Percentiles rank a stretch among this genome's conserved stretches.
Evolutionary conservation across 1,284 basidiomycete species (phyloP).

Genomic region (Xerocomus amazonicus): DNA sequence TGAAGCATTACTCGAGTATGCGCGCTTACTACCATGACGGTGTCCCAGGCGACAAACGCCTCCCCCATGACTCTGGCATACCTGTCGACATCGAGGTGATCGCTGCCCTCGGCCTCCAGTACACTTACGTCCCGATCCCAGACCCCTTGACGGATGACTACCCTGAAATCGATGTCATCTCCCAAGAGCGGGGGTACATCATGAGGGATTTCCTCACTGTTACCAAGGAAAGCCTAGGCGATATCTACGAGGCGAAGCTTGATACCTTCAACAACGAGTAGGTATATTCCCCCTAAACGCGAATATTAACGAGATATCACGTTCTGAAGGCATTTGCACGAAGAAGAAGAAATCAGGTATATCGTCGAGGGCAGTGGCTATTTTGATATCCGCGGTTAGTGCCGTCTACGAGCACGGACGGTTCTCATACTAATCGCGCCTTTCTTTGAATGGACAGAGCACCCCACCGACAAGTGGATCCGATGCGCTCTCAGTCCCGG

Average conservation of each 20-base stretch:
- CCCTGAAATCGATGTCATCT: slow-evolving; percentile 57
- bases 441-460: slow-evolving; percentile 34
- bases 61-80: slow-evolving; percentile 67
- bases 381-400: slow-evolving; percentile 77
- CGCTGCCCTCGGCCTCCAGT: slow-evolving; percentile 53
- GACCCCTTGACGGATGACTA: slow-evolving; percentile 46
- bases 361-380: slow-evolving; percentile 78
- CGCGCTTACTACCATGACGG: slow-evolving; percentile 82
- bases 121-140: slow-evolving; percentile 61
- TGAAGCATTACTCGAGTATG: slow-evolving; percentile 41
- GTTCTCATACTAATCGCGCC: neutral
- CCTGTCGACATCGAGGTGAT: slow-evolving; percentile 51
- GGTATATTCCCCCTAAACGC: neutral
- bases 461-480: slow-evolving; percentile 66
- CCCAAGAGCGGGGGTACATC: slow-evolving; percentile 67
- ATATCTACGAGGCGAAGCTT: slow-evolving; percentile 75
- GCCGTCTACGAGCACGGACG: neutral
- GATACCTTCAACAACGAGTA: slow-evolving; percentile 49
- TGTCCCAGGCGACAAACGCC: slow-evolving; percentile 70
- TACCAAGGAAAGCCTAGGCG: slow-evolving; percentile 71
- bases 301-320: neutral
- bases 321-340: slow-evolving; percentile 71
- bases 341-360: slow-evolving; percentile 90
- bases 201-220: slow-evolving; percentile 75
- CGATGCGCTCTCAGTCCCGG: slow-evolving; percentile 64